phyloP scores from a whole-genome alignment of 2,329 filamentous ascomycete species.

The Mycosphaerella sp. region DNA sequence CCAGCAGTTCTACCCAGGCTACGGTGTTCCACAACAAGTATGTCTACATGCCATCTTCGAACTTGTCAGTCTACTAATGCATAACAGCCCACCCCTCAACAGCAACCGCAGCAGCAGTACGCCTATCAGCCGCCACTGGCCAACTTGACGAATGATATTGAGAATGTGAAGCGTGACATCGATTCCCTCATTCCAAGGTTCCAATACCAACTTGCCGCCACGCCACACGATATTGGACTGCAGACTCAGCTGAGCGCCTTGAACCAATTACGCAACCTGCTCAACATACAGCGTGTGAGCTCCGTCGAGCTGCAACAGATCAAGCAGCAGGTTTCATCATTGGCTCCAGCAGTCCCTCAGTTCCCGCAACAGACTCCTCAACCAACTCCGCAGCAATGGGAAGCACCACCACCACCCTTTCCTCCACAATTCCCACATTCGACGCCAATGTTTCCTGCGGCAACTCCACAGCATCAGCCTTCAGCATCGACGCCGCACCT shows the following conservation, averaged over 20 bases:
- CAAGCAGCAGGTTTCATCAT: constrained; percentile 73
- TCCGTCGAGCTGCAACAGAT: constrained; percentile 77
- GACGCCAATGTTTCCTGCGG: constrained; percentile 17
- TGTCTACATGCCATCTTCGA: constrained; percentile 1
- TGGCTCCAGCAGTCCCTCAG: constrained; percentile 53
- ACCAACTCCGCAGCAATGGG: constrained; percentile 32
- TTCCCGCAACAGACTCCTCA: constrained; percentile 29
- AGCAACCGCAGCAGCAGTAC: constrained; percentile 17
- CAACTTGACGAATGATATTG: constrained; percentile 32
- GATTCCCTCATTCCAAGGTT: constrained; percentile 67
- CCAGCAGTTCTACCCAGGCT: constrained; percentile 31
- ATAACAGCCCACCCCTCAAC: constrained; percentile 23
- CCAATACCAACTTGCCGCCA: constrained; percentile 66
- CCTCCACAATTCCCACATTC: constrained; percentile 28
- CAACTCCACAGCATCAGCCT: constrained; percentile 17
- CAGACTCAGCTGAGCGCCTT: constrained; percentile 78
- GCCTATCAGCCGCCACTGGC: constrained; percentile 17
- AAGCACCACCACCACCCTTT: constrained; percentile 23
- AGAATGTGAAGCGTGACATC: constrained; percentile 76
- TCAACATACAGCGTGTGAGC: constrained; percentile 70
- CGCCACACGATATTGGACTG: constrained; percentile 67
- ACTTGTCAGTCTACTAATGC: constrained; percentile 7
- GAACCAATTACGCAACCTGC: constrained; percentile 72
- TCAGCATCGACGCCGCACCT: constrained; percentile 23
- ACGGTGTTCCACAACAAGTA: constrained; percentile 35